Evolutionary conservation across 345 rosid genomes (phyloP), one percentile per base, ranked within the genome.

Genomic region (Acer campestre): DNA sequence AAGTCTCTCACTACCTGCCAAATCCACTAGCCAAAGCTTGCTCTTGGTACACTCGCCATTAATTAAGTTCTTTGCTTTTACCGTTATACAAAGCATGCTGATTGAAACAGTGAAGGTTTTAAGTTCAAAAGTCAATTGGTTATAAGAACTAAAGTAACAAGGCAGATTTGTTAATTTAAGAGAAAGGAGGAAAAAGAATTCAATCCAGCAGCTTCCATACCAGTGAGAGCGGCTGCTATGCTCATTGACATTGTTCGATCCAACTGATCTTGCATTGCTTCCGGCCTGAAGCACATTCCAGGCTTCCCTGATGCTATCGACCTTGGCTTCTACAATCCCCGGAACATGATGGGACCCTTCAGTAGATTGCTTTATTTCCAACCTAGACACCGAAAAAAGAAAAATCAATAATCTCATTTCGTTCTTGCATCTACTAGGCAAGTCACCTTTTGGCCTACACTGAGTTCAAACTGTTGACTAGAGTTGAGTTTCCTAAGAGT

Each of bases 201-300:
- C n/a, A 0, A 53, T 59, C 63, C 63, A 59, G 49, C 56, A 77
- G 75, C 46, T 67, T 25, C 10, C 0, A 23, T 93, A 95, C 99
- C 98, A 96, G 84, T 96, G 99, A 42, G 99, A 96, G 72, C 98
- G 92, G 82, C 99, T 96, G 75, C 99, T 96, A 79, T 94, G 97
- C 86, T 96, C 98, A 61, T 96, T 96, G 70, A 94, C 97, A 77
- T 96, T 94, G 76, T 94, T 96, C 74, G 99, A 96, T 69, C 98
- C 99, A 82, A 96, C 97, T 64, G 94, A 86, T 86, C 99, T 92
- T 67, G 98, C 91, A 82, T 90, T 92, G 83, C 99, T 96, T 76
- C 99, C 99, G 67, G 86, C 88, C 82, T 86, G 97, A 73, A 96
- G 86, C 4, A 92, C 98, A 85, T 87, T 84, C 98, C 99, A 96